A percentile compares a stretch with the other conserved stretches of the same genome.
Evolutionary conservation across 371 early-diverging fungal genomes (phyloP).

Genomic region (Vairimorpha apis): DNA sequence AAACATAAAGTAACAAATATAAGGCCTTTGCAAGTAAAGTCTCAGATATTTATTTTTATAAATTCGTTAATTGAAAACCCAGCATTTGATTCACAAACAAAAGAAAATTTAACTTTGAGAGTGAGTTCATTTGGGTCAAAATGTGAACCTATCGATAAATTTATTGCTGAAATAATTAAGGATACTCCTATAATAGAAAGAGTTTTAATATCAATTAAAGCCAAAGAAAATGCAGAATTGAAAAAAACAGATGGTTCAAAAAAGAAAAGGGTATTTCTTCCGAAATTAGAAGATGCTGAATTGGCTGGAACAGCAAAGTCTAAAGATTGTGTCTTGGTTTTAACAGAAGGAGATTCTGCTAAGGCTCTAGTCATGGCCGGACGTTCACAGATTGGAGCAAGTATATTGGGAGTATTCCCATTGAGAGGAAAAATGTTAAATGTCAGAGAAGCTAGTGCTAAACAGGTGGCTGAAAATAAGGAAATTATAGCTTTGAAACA

Average conservation of each 20-base stretch:
- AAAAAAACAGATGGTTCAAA: constrained; percentile 83
- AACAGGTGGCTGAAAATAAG: constrained; percentile 73
- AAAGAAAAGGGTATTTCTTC: constrained; percentile 69
- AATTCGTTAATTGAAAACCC: constrained; percentile 95
- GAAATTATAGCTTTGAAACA: constrained; percentile 85
- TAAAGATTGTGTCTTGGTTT: constrained; percentile 80
- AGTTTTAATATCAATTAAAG: constrained; percentile 70
- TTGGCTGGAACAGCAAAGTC: constrained; percentile 76
- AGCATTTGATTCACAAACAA: constrained; percentile 96
- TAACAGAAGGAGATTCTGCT: constrained; percentile 99
- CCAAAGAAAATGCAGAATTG: constrained; percentile 75
- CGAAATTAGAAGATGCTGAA: constrained; percentile 95
- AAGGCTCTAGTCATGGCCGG: constrained; percentile 89
- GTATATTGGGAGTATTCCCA: constrained; percentile 92
- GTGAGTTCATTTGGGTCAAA: constrained; percentile 76
- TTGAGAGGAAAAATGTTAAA: constrained; percentile 94
- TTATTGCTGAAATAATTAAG: constrained; percentile 69
- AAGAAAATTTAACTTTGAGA: constrained; percentile 87
- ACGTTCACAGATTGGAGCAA: constrained; percentile 81
- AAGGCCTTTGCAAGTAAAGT: constrained; percentile 79
- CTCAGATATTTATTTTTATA: constrained; percentile 83
- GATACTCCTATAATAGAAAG: constrained; percentile 78
- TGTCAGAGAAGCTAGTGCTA: constrained; percentile 80
- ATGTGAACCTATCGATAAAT: constrained; percentile 72
- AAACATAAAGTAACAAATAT: constrained; percentile 68